A percentile compares a stretch with the other conserved stretches of the same genome.
Evolutionary conservation across 176 grass and related monocot species (phyloP).

Genomic region (Melocanna baccifera): DNA sequence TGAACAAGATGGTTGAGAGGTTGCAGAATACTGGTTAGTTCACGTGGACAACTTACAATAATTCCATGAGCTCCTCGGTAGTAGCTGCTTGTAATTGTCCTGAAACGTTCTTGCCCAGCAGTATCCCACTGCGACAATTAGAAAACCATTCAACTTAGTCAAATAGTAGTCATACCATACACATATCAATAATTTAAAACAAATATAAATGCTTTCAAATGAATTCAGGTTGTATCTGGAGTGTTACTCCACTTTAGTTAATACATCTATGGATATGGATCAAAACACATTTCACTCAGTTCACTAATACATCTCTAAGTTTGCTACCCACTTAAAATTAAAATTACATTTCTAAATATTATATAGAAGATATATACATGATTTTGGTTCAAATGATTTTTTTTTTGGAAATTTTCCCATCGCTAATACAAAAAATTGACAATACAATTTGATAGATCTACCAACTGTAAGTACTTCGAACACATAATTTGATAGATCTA

Average conservation of each 20-base stretch:
- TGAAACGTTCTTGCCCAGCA: constrained; percentile 89
- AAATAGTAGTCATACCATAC: background rate
- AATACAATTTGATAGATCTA: background rate
- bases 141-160: background rate
- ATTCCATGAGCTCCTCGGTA: constrained; percentile 93
- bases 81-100: constrained; percentile 91
- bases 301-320: background rate
- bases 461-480: background rate
- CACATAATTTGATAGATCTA: background rate
- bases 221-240: background rate
- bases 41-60: constrained; percentile 46
- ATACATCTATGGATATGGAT: background rate
- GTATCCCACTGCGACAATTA: constrained; percentile 69
- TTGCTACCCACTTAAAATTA: background rate
- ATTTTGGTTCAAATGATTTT: background rate
- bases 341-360: background rate
- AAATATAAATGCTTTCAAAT: background rate
- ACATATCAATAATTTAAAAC: background rate
- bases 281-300: background rate
- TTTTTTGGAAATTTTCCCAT: background rate
- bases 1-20: background rate
- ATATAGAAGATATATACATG: background rate
- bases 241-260: background rate
- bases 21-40: background rate
- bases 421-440: background rate